phyloP scores from a whole-genome alignment of 495 filamentous ascomycete species.

The Hapsidospora chrysogenum region DNA sequence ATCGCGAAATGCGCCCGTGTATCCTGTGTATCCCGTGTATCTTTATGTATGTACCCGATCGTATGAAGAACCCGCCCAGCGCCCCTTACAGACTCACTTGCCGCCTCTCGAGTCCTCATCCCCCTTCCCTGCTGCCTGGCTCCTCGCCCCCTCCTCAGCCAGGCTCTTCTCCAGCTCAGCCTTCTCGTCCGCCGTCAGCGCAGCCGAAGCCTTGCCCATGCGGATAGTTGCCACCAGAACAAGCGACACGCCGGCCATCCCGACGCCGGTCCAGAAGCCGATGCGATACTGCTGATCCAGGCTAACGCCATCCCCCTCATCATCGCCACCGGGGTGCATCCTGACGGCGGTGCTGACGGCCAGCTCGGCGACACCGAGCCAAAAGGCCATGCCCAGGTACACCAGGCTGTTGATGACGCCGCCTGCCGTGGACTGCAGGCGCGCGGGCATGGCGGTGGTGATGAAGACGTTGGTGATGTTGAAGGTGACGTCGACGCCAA shows the following conservation, averaged over 20 bases:
- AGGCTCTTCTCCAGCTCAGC: slow-evolving; percentile 4
- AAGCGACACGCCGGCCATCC: slow-evolving; percentile 35
- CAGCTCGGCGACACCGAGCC: slow-evolving; percentile 60
- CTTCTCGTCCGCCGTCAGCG: slow-evolving; percentile 53
- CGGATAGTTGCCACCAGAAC: slow-evolving; percentile 45
- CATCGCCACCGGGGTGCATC: slow-evolving; percentile 10
- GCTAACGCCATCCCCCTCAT: slow-evolving; percentile 23
- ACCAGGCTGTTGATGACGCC: slow-evolving; percentile 38
- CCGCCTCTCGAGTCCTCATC: too few species aligned
- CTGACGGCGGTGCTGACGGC: slow-evolving; percentile 33
- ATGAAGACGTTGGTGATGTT: slow-evolving; percentile 77
- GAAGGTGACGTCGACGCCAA: slow-evolving; percentile 74
- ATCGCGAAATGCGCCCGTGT: not conserved
- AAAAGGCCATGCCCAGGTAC: slow-evolving; percentile 72
- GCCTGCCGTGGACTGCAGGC: slow-evolving; percentile 61
- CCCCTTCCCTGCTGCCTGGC: too few species aligned
- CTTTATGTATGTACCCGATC: too few species aligned
- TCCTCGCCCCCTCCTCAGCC: not conserved
- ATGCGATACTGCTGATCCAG: slow-evolving; percentile 37
- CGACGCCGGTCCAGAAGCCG: slow-evolving; percentile 54
- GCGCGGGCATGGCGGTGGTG: slow-evolving; percentile 52
- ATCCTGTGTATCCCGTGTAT: not conserved
- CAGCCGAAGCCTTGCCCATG: slow-evolving; percentile 48
- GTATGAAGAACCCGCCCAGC: too few species aligned
- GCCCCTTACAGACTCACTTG: too few species aligned